These are phyloP conservation scores for Dipteronia sinensis DNA, from an alignment of 345 rosid genomes.

Conservation along the genomic window DNA sequence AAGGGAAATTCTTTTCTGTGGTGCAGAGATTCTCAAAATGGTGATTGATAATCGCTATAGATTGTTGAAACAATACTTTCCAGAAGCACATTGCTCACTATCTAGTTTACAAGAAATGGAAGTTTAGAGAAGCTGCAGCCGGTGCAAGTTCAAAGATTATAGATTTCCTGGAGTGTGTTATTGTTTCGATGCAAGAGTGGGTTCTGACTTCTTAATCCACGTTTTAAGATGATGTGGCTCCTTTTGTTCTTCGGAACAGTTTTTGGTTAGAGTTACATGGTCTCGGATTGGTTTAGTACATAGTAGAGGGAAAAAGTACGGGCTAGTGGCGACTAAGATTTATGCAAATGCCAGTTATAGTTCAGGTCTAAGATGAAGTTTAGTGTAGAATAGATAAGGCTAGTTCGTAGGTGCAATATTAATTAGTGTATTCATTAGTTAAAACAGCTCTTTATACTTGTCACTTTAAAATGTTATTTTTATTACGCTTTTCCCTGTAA, in stretches of 20 bases:
- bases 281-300: neutral
- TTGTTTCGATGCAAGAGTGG: neutral
- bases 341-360: neutral
- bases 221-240: neutral
- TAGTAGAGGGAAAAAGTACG: neutral
- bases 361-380: neutral
- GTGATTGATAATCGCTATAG: neutral
- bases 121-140: constrained; percentile 15
- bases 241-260: neutral
- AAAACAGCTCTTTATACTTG: neutral
- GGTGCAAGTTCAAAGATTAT: neutral
- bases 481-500: too few species aligned
- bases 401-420: neutral
- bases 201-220: neutral
- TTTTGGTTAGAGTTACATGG: neutral
- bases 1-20: neutral
- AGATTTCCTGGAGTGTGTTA: neutral
- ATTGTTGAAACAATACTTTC: neutral
- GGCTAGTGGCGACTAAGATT: neutral
- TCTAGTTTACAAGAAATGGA: neutral
- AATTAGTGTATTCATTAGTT: neutral
- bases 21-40: neutral
- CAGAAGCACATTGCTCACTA: neutral
- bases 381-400: neutral
- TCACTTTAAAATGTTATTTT: too few species aligned